Conservation (phyloP, 305 asterid species). For the Andrographis paniculata region DNA sequence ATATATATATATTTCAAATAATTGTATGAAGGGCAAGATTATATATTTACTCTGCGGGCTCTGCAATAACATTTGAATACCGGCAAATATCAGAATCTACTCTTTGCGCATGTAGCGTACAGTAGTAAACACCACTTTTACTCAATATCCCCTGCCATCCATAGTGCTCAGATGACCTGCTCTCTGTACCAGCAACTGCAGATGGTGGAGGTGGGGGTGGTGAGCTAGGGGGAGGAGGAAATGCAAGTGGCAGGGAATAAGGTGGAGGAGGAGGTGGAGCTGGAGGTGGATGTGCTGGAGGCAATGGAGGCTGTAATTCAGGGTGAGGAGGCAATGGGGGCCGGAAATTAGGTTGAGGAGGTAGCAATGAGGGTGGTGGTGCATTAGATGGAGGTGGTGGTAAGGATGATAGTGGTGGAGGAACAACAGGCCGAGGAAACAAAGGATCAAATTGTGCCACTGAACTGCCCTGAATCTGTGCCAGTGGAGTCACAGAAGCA, state of each 20-base stretch:
- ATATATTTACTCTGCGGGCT: slow-evolving; percentile 72
- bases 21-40: not conserved
- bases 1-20: not conserved
- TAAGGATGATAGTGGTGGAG: slow-evolving; percentile 55
- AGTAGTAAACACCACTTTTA: slow-evolving; percentile 84
- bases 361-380: slow-evolving; percentile 38
- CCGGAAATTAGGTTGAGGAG: slow-evolving; percentile 30
- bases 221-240: slow-evolving; percentile 66
- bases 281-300: slow-evolving; percentile 27
- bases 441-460: slow-evolving; percentile 53
- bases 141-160: slow-evolving; percentile 87
- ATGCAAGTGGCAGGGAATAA: slow-evolving; percentile 46
- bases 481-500: slow-evolving; percentile 71
- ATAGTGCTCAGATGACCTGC: slow-evolving; percentile 24
- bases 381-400: slow-evolving; percentile 47
- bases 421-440: slow-evolving; percentile 47
- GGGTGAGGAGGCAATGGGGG: slow-evolving; percentile 32
- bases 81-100: slow-evolving; percentile 78
- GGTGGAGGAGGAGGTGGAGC: slow-evolving; percentile 50
- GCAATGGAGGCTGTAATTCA: slow-evolving; percentile 33
- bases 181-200: slow-evolving; percentile 34
- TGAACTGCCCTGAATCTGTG: slow-evolving; percentile 55
- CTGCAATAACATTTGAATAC: slow-evolving; percentile 57
- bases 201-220: slow-evolving; percentile 52
- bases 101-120: slow-evolving; percentile 66